Conservation (phyloP, 2,329 filamentous ascomycete species). For the Amesomyces nigricolor region DNA sequence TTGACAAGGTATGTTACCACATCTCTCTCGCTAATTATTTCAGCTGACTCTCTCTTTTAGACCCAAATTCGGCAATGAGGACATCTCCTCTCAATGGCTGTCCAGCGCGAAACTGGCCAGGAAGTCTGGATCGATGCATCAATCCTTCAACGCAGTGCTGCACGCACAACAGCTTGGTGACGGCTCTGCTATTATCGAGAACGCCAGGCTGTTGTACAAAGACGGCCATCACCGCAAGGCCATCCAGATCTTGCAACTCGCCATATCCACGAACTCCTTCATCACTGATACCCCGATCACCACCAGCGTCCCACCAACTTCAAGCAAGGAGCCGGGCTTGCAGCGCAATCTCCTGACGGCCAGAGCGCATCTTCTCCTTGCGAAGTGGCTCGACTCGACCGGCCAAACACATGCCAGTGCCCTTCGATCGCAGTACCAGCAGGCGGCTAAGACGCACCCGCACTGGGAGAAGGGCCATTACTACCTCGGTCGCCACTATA, state of each 20-base stretch:
- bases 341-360: slow-evolving; percentile 60
- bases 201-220: slow-evolving; percentile 87
- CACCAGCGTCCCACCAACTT: slow-evolving; percentile 31
- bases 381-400: slow-evolving; percentile 95
- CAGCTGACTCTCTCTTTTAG: slow-evolving; percentile 35
- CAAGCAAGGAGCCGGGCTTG: slow-evolving; percentile 37
- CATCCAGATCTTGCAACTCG: slow-evolving; percentile 82
- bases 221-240: slow-evolving; percentile 92
- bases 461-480: slow-evolving; percentile 97
- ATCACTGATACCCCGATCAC: slow-evolving; percentile 33
- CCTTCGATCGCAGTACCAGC: slow-evolving; percentile 75
- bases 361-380: slow-evolving; percentile 78
- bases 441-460: slow-evolving; percentile 63
- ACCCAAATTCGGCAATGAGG: slow-evolving; percentile 59
- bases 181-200: slow-evolving; percentile 85
- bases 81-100: slow-evolving; percentile 81
- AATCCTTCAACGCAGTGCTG: slow-evolving; percentile 89
- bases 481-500: slow-evolving; percentile 94
- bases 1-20: slow-evolving; percentile 54
- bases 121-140: slow-evolving; percentile 75
- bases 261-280: slow-evolving; percentile 77
- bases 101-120: slow-evolving; percentile 78
- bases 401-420: slow-evolving; percentile 83
- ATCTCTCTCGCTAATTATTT: not conserved
- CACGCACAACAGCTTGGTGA: slow-evolving; percentile 82